Conservation (phyloP, 2,329 filamentous ascomycete genomes). For the Tetracladium maxilliforme region DNA sequence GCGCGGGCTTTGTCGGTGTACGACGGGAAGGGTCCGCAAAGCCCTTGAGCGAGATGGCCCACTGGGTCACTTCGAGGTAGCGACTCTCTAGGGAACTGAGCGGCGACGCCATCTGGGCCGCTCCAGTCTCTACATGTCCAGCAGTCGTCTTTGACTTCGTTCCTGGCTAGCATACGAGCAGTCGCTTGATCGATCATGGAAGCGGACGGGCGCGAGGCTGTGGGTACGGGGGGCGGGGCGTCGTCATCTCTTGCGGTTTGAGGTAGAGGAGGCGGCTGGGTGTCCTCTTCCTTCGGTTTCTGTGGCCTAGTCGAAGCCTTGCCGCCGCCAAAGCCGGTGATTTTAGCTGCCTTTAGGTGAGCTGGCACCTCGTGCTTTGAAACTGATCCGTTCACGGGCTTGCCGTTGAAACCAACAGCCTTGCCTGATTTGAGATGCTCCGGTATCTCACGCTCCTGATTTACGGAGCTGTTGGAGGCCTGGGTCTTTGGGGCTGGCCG, state of each 20-base stretch:
- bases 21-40: constrained; percentile 69
- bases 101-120: constrained; percentile 61
- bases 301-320: constrained; percentile 41
- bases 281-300: constrained; percentile 24
- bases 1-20: constrained; percentile 81
- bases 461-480: not conserved
- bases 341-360: no score
- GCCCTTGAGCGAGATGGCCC: constrained; percentile 59
- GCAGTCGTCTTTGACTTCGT: constrained; percentile 27
- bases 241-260: constrained; percentile 39
- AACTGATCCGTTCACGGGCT: no score
- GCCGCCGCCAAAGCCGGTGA: no score
- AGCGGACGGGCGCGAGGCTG: constrained; percentile 14
- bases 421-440: not conserved
- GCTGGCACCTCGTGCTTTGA: no score
- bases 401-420: no score
- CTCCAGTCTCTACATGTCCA: constrained; percentile 82
- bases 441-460: not conserved
- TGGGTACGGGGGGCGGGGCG: constrained; percentile 13
- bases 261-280: constrained; percentile 35
- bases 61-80: constrained; percentile 54
- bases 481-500: no score
- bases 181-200: no score
- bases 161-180: constrained; percentile 10
- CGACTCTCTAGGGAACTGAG: constrained; percentile 57